Conservation (phyloP, 345 rosid species). For the Aquilaria malaccensis region DNA sequence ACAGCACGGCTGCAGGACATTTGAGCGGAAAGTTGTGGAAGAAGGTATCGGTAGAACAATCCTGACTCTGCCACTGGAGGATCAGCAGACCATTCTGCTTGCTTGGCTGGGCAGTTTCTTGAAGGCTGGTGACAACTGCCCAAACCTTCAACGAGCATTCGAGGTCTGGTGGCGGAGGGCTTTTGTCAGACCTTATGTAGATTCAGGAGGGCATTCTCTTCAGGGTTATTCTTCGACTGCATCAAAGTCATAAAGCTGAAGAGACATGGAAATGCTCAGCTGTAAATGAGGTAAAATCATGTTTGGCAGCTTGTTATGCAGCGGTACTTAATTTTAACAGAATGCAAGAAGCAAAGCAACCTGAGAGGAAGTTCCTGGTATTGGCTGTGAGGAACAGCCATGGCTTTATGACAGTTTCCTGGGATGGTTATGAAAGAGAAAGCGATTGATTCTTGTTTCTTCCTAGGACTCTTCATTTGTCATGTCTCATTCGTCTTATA, state of each 20-base stretch:
- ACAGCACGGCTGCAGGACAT: slow-evolving; percentile 81
- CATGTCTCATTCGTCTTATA: too few relatives aligned
- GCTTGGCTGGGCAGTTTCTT: slow-evolving; percentile 83
- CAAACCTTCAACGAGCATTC: slow-evolving; percentile 91
- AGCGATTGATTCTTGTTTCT: too few relatives aligned
- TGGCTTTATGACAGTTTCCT: too few relatives aligned
- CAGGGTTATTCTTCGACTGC: slow-evolving; percentile 26
- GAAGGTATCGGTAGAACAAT: slow-evolving; percentile 96
- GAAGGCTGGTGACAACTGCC: slow-evolving; percentile 85
- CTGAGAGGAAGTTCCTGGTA: too few relatives aligned
- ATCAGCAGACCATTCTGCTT: slow-evolving; percentile 79
- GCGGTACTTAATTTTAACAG: not conserved
- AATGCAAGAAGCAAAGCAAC: too few relatives aligned
- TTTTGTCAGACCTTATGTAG: slow-evolving; percentile 70
- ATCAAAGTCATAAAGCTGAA: slow-evolving; percentile 16
- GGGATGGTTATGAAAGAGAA: too few relatives aligned
- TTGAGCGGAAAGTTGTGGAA: slow-evolving; percentile 85
- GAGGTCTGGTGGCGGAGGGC: slow-evolving; percentile 99
- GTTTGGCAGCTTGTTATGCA: slow-evolving; percentile 1
- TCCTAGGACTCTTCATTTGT: too few relatives aligned
- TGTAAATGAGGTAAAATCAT: slow-evolving; percentile 7
- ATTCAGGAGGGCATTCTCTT: slow-evolving; percentile 26
- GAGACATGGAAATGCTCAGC: not conserved
- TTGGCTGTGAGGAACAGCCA: too few relatives aligned
- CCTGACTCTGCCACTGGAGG: slow-evolving; percentile 82